A percentile compares a stretch with the other conserved stretches of the same genome.
These are phyloP conservation scores for Sindora glabra DNA, from an alignment of 306 rosid genomes.

Conservation along the genomic window DNA sequence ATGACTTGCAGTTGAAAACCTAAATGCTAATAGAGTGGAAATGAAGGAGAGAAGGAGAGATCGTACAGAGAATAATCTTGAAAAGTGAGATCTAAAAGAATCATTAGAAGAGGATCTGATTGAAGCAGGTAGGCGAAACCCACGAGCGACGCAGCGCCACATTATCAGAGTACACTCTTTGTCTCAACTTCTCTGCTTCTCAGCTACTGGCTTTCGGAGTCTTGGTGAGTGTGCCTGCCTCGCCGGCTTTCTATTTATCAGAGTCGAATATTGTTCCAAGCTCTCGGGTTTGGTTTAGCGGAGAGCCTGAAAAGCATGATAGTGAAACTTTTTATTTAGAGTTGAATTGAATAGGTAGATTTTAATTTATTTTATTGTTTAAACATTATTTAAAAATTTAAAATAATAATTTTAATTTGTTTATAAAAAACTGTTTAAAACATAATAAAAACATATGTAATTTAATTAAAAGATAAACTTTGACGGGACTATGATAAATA, in stretches of 20 bases:
- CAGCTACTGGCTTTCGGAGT: not conserved
- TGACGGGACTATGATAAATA: no score
- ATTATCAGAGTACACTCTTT: slow-evolving; percentile 16
- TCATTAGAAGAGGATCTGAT: slow-evolving; percentile 33
- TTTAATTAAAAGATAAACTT: no score
- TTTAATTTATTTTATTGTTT: no score
- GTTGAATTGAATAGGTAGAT: no score
- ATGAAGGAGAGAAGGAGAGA: not conserved
- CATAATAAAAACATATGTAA: no score
- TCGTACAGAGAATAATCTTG: slow-evolving; percentile 73
- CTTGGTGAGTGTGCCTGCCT: not conserved
- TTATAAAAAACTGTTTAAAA: no score
- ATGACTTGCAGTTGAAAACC: not conserved
- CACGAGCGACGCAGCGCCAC: slow-evolving; percentile 94
- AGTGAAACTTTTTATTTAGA: no score
- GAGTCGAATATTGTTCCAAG: no score
- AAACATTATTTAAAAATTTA: no score
- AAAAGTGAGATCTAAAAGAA: slow-evolving; percentile 53
- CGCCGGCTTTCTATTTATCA: not conserved
- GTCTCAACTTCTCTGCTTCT: not conserved
- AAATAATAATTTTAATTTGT: no score
- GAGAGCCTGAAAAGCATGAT: no score
- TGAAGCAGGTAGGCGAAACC: slow-evolving; percentile 47
- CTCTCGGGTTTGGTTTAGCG: no score
- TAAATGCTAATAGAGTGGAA: not conserved